Percentiles rank a stretch among this genome's conserved stretches.
These are phyloP conservation scores for Blepharisma undulans DNA, from an alignment of 169 alveolate genomes.

Conservation along the genomic window DNA sequence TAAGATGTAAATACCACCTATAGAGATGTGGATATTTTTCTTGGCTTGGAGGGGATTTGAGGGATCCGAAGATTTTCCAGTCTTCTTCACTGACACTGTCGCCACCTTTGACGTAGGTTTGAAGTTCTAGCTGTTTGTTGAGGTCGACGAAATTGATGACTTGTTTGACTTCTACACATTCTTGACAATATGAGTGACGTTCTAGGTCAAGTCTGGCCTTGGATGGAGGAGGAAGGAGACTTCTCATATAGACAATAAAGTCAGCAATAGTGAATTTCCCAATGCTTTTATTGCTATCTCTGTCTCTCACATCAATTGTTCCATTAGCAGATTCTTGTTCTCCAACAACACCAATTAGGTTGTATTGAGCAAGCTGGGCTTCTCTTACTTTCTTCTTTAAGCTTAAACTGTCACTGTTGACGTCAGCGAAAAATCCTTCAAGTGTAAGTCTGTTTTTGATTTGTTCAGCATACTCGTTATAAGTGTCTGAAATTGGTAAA, in stretches of 20 bases:
- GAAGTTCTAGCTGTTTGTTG: constrained; percentile 47
- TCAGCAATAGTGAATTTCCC: constrained; percentile 70
- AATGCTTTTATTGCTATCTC: constrained; percentile 71
- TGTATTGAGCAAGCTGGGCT: constrained; percentile 94
- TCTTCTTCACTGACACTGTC: constrained; percentile 62
- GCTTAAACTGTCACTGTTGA: constrained; percentile 91
- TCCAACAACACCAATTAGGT: constrained; percentile 96
- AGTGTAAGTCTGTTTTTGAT: constrained; percentile 71
- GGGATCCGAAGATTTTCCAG: constrained; percentile 47
- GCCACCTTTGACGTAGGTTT: constrained; percentile 55
- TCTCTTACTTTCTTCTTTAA: constrained; percentile 95
- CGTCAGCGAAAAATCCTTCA: constrained; percentile 92
- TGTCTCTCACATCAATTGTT: constrained; percentile 77
- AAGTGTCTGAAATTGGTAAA: constrained; percentile 92
- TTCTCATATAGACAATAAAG: constrained; percentile 55
- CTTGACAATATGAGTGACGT: constrained; percentile 36
- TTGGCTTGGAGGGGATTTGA: constrained; percentile 42
- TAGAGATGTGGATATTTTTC: constrained; percentile 62
- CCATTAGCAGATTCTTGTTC: constrained; percentile 91
- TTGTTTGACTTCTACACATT: constrained; percentile 37
- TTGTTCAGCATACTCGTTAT: constrained; percentile 89
- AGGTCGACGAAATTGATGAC: constrained; percentile 39
- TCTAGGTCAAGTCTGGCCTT: constrained; percentile 34
- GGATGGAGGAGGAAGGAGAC: constrained; percentile 43
- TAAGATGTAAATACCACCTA: constrained; percentile 51